Percentiles rank a stretch among this genome's conserved stretches.
These are phyloP conservation scores for Nymphaea colorata DNA, from an alignment of 164 flowering plant species.

Conservation along the genomic window DNA sequence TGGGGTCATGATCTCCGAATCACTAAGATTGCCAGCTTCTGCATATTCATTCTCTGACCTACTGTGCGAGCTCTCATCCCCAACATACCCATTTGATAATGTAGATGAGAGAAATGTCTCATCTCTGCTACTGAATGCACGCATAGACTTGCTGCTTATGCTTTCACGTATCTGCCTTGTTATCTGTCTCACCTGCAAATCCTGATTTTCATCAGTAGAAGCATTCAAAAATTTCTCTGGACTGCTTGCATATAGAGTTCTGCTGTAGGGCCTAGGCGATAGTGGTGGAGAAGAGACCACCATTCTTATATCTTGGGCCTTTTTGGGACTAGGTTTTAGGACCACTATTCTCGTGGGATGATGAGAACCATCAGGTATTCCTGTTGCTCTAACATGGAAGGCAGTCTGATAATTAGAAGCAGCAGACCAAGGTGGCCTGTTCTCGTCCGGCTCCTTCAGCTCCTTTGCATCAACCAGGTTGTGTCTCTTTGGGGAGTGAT, in stretches of 20 bases:
- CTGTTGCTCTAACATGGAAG: background rate
- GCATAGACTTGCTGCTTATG: slow-evolving; percentile 23
- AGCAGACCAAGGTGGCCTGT: slow-evolving; percentile 16
- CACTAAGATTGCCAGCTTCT: slow-evolving; percentile 49
- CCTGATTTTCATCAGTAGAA: slow-evolving; percentile 32
- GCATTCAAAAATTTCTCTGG: slow-evolving; percentile 23
- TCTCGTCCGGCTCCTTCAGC: slow-evolving; percentile 10
- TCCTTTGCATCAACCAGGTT: slow-evolving; percentile 17
- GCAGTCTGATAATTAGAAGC: slow-evolving; percentile 17
- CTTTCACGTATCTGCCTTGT: slow-evolving; percentile 51
- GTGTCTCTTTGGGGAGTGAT: background rate
- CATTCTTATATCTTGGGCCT: slow-evolving; percentile 33
- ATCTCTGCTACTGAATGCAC: slow-evolving; percentile 20
- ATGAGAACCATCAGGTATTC: slow-evolving; percentile 14
- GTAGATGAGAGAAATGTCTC: slow-evolving; percentile 61
- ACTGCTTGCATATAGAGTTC: background rate
- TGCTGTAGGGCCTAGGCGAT: slow-evolving; percentile 19
- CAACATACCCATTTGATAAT: slow-evolving; percentile 72
- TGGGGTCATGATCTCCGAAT: slow-evolving; percentile 76
- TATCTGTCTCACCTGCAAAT: slow-evolving; percentile 62
- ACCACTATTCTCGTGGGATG: slow-evolving; percentile 42
- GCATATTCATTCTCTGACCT: slow-evolving; percentile 62
- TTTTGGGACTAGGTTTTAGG: slow-evolving; percentile 62
- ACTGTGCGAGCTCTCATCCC: slow-evolving; percentile 74
- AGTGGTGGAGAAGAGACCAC: slow-evolving; percentile 34